Base-by-base conservation (phyloP, 140 eudicot genomes). In the Oenanthe javanica region DNA sequence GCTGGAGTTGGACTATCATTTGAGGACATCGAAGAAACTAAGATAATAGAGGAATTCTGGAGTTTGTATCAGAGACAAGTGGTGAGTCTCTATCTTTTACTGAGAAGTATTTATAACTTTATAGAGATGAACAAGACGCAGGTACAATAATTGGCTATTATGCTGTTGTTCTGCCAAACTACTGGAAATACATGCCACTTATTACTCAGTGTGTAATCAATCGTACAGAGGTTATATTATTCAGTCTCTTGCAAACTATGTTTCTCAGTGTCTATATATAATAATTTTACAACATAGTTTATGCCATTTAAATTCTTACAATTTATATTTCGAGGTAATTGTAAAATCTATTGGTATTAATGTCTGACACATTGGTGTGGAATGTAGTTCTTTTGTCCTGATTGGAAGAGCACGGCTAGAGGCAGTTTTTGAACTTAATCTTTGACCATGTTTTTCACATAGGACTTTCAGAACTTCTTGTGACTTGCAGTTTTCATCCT, bases 31-130 rank as follows among this genome's bases (percentile, higher is more conserved):
- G 92, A 85, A 74, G 98, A 93, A 83, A 85, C 79, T 55, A 77
- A 81, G 73, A 75, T 92, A 75, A 86, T 90, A 27, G 84, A 89
- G 21, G 88, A 87, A 27, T 82, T 89, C 43, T 91, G 97, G 98
- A 84, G 82, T 43, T 85, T 74, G 82, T 94, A 90, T 82, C 85
- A 80, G 72, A 82, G 81, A 25, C 67, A 84, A 75, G 79, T 83
- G 89, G 96, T 88, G 80, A 59, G 50, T 80, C 47, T 81, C 81
- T 63, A 38, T 9, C 70, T 63, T 23, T 23, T 63, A 38, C 70
- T 63, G 38, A 9, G 70, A 72, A 18, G 25, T 72, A 72, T 43
- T 18, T 72, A 21, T 4, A 42, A 70, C 14, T 12, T 36, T 70
- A 70, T 13, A 70, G 9, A n/a, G 6, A 43, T 72, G 36, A 72